Evolutionary conservation across 1,284 basidiomycete genomes (phyloP), one percentile per base, ranked within the genome.

Genomic region (Ustilago trichophora): DNA sequence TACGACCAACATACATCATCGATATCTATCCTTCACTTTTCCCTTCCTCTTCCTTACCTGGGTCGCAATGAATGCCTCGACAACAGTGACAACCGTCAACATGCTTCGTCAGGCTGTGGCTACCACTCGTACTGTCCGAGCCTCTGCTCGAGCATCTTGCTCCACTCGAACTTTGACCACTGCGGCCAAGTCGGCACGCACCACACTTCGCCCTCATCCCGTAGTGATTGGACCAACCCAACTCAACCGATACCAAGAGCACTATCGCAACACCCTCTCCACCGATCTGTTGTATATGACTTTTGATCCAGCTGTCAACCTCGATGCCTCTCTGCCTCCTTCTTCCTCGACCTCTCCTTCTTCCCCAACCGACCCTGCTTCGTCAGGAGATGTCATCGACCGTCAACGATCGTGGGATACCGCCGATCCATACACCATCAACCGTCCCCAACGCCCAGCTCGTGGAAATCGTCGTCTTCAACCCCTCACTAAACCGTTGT

Each of bases 241-340:
- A 42, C 85, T 87, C 58, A 90, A 87, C 74, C 88, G 94, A 41
- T 87, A 93, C 55, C 85, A 87, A 58, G 89, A 93, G 68, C 91
- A 97, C 84, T 98, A 96, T 84, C 82, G 90, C 80, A 84, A 85
- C 47, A 90, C 93, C 9, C 86, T 98, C 55, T 87, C 88, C 19
- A 89, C 92, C 75, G 88, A 97, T 83, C 84, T 96, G 72, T 88
- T 98, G 85, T 98, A 98, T 86, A 91, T 98, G 87, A 91, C 91
- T 44, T 97, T 96, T 85, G 85, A 88, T 57, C 66, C 70, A 1
- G 31, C 52, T 6, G 43, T 58, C 57, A 51, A 60, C 36, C 36
- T 70, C 37, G 48, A 63, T 24, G 8, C 45, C 19, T 21, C 49
- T 2, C 13, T 36, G 12, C 43, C 41, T 6, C 24, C 57, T 12